Base-by-base conservation (phyloP, 345 rosid genomes). In the Salix brachista region DNA sequence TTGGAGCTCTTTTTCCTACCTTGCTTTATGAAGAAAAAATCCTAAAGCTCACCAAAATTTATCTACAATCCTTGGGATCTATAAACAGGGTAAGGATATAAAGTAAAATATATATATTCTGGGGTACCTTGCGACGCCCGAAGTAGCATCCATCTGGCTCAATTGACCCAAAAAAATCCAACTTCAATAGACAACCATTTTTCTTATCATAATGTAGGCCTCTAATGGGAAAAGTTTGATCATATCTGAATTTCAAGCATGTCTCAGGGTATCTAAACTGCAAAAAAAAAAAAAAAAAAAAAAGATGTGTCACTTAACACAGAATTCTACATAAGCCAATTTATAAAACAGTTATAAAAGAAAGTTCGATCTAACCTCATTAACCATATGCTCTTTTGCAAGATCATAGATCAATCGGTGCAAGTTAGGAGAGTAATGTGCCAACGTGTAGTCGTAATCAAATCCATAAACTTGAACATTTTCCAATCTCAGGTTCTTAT, bases 131-230 rank as follows among this genome's bases (percentile, higher is more conserved):
- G 75, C 84, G 91, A 61, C 90, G 96, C 69, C 99, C 96, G 80
- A 85, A 95, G 82, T 90, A 93, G 89, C 99, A 95, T 58, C 99
- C 99, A 71, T 93, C 94, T 37, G 88, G 91, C 85, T 95, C 99
- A 70, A 95, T 95, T 8, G 98, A 95, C 67, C 99, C 99, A 85
- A 95, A 95, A 87, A 95, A 95, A 87, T 95, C 99, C 86, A 93
- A 79, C 85, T 95, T 95, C 88, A 93, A 81, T 36, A 95, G 96
- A 74, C 93, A 95, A 0, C 96, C 99, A 65, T 88, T 92, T 75
- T 77, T 88, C 91, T 85, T 95, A 77, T 93, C 99, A 75, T 90
- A 95, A 81, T 90, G 90, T 54, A 95, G 83, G 25, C 99, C 99
- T 79, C 99, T 87, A 77, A 95, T 95, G 1, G 98, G 98, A 82